Evolutionary conservation across 306 rosid species (phyloP), one percentile per base, ranked within the genome.

Genomic region (Prunus dulcis): DNA sequence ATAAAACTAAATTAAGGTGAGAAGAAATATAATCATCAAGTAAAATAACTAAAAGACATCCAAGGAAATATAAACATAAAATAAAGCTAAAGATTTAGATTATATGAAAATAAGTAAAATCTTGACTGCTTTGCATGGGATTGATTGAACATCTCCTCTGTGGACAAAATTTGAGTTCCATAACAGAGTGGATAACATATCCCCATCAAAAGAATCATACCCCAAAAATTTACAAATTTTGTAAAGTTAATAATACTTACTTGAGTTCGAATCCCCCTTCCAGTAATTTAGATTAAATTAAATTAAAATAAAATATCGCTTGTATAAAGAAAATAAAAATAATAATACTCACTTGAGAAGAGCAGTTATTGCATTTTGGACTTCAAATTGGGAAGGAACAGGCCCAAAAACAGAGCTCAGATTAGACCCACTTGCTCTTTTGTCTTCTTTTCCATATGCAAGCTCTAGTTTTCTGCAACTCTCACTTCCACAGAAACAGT

Each of bases 311-410:
- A 2, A 38, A 38, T 38, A 38, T 1, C 2, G 10, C 9, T 38
- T 0, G 5, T 7, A 38, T 7, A 38, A 38, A 38, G 0, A 38
- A 6, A 1, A 5, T 6, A 38, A 38, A 0, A 38, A 38, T 3
- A 46, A 71, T 1, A 46, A 65, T 67, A 67, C 93, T 87, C 75
- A 92, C 97, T 67, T 57, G 28, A 75, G 82, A 64, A 90, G 89
- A 61, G 88, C 75, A 69, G 82, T n/a, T 6, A 87, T 63, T 2
- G 93, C 91, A 64, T 69, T 79, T 34, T 90, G 76, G 72, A 90
- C 88, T 85, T 92, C 96, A 25, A n/a, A 1, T 63, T 50, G 83
- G 58, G 92, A 85, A 22, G 93, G 96, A 76, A 82, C 88, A 43
- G 78, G 51, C 3, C 83, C 84, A 64, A 91, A 87, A 14, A 81